Evolutionary conservation across 441 rosid genomes (phyloP).

Genomic region (Bocquillonia castaneifolia): DNA sequence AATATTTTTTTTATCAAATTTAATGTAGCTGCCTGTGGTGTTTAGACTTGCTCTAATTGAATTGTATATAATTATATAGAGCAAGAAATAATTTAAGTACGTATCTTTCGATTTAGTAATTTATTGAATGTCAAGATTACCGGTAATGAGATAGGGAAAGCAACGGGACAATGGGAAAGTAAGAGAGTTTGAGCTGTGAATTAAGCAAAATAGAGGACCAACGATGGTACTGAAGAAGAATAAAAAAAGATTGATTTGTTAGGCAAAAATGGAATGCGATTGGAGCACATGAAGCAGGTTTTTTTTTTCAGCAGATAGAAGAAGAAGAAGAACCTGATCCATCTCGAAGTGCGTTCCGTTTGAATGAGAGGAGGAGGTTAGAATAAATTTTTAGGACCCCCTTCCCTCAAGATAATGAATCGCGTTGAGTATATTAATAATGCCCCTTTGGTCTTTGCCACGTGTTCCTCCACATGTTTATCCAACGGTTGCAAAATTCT

Average conservation of each 20-base stretch:
- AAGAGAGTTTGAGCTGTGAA: background rate
- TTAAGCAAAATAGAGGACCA: background rate
- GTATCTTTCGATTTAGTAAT: too few species aligned
- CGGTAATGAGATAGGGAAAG: background rate
- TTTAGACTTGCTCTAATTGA: too few species aligned
- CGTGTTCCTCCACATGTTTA: conserved; percentile 9
- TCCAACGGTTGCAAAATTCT: conserved; percentile 19
- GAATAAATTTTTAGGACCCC: background rate
- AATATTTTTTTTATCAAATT: too few species aligned
- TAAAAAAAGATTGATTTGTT: too few species aligned
- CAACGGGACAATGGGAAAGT: background rate
- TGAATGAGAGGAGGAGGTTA: conserved; percentile 12
- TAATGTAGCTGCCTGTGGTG: too few species aligned
- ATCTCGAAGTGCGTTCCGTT: conserved; percentile 45
- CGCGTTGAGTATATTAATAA: conserved; percentile 10
- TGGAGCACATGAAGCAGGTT: conserved; percentile 35
- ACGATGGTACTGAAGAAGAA: too few species aligned
- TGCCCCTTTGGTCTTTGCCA: conserved; percentile 19
- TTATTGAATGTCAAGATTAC: too few species aligned
- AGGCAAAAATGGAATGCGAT: conserved; percentile 7
- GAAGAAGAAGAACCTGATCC: conserved; percentile 38
- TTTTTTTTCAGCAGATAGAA: background rate
- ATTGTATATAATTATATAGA: too few species aligned
- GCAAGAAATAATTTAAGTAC: too few species aligned
- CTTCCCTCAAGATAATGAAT: conserved; percentile 19